phyloP scores from a whole-genome alignment of 768 basidiomycete species.

The Phanerochaete sordida region DNA sequence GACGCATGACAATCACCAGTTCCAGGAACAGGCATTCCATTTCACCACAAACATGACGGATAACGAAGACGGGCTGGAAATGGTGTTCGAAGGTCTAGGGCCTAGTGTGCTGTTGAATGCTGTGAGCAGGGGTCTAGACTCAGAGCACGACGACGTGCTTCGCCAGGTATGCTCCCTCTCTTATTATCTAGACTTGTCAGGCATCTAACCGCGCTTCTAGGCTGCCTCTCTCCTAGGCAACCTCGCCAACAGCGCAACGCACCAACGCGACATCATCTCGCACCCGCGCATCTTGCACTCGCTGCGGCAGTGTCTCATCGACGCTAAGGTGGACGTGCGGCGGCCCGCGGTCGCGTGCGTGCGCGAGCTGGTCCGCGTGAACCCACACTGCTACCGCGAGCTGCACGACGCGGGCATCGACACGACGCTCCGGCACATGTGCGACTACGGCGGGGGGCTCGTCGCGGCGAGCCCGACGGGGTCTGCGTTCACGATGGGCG shows the following conservation, averaged over 20 bases:
- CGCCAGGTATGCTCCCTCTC: slow-evolving; percentile 38
- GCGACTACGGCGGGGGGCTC: slow-evolving; percentile 32
- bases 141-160: slow-evolving; percentile 49
- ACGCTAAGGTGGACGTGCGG: slow-evolving; percentile 54
- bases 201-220: slow-evolving; percentile 22
- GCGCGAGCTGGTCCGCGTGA: slow-evolving; percentile 47
- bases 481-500: slow-evolving; percentile 32
- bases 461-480: slow-evolving; percentile 29
- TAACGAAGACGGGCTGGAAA: slow-evolving; percentile 57
- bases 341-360: slow-evolving; percentile 61
- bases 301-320: slow-evolving; percentile 56
- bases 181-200: not conserved
- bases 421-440: slow-evolving; percentile 38
- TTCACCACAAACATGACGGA: slow-evolving; percentile 67
- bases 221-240: slow-evolving; percentile 66
- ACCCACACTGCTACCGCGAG: slow-evolving; percentile 33
- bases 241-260: slow-evolving; percentile 55
- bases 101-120: slow-evolving; percentile 40
- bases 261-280: slow-evolving; percentile 49
- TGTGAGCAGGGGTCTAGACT: slow-evolving; percentile 47
- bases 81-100: slow-evolving; percentile 55
- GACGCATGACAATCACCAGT: slow-evolving; percentile 44
- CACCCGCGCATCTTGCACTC: slow-evolving; percentile 49
- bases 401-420: slow-evolving; percentile 44
- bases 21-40: slow-evolving; percentile 72